Evolutionary conservation across 495 filamentous ascomycete genomes (phyloP), one percentile per base, ranked within the genome.

Genomic region (Glarea lozoyensis): DNA sequence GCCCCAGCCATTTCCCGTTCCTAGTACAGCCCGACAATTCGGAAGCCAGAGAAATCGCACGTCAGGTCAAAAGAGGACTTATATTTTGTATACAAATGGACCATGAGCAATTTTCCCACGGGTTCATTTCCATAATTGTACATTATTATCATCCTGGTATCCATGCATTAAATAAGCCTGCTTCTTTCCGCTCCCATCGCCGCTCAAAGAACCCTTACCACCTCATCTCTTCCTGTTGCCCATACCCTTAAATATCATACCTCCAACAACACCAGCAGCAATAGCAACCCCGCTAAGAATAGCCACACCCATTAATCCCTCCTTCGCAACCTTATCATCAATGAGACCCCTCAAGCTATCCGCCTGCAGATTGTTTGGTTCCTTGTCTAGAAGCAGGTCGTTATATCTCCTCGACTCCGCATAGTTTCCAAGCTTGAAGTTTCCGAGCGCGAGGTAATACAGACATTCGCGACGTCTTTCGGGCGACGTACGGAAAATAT

Each of bases 361-460:
- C 15, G 92, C 88, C 60, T 98, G 92, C 48, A 94, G 58, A 61
- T 97, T 98, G 20, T 66, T 78, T 1, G 86, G 88, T 63, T 98
- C 92, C 51, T 86, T 80, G 31, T 93, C 86, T 19, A 97, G 65
- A 40, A 98, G 68, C 13, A 86, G 66, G 48, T 98, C 92, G 59
- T 98, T 98, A 68, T 96, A 97, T 59, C 82, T 72, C 51, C 89
- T 72, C 32, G 92, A 89, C 60, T 98, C 90, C 20, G 79, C 88
- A 58, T 94, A 98, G 69, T 95, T 97, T 29, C 92, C 93, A 7
- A 98, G 78, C 67, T 94, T 94, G 78, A 88, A 98, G 67, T 98
- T 93, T 39, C 92, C 92, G 17, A 98, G 73, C 10, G 86, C 92
- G 10, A 98, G 76, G 63, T 98, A 98, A 69, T 95, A 98, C 21